phyloP scores from a whole-genome alignment of 352 stramenopile species.

The Phytophthora citricola region DNA sequence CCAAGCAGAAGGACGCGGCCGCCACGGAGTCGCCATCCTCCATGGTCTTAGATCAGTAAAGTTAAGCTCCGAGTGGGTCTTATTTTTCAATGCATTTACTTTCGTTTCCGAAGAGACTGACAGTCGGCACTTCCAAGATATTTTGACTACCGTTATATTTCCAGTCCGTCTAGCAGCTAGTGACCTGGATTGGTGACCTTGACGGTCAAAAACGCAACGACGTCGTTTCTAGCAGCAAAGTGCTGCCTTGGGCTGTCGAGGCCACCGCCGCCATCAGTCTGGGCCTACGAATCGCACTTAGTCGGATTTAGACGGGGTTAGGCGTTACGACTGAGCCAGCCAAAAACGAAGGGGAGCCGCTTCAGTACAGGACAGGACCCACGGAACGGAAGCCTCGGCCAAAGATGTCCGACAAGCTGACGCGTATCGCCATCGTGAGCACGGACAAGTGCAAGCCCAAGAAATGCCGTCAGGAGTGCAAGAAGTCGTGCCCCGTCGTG shows the following conservation, averaged over 20 bases:
- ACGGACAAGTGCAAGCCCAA: constrained; percentile 99
- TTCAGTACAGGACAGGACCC: constrained; percentile 33
- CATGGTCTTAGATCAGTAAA: constrained; percentile 91
- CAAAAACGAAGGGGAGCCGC: constrained; percentile 20
- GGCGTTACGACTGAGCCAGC: constrained; percentile 35
- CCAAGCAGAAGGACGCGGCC: constrained; percentile 69
- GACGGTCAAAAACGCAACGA: neutral
- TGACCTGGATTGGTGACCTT: constrained; percentile 13
- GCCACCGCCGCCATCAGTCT: constrained; percentile 30
- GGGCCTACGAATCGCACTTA: constrained; percentile 24
- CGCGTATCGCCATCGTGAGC: constrained; percentile 98
- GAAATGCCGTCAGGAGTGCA: constrained; percentile 99
- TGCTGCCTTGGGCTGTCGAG: neutral
- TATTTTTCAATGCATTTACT: constrained; percentile 47
- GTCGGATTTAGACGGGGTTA: constrained; percentile 3
- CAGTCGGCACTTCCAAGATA: too few relatives aligned
- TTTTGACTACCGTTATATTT: too few relatives aligned
- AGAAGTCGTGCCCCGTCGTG: constrained; percentile 99
- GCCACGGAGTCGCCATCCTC: constrained; percentile 66
- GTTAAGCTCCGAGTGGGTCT: constrained; percentile 35
- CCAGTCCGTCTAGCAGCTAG: neutral
- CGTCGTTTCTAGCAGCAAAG: constrained; percentile 25
- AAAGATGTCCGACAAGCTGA: constrained; percentile 92
- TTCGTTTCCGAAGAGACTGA: constrained; percentile 23
- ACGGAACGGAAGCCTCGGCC: constrained; percentile 29